These are phyloP conservation scores for Aureobasidium musti DNA, from an alignment of 2,329 filamentous ascomycete species.

Conservation along the genomic window DNA sequence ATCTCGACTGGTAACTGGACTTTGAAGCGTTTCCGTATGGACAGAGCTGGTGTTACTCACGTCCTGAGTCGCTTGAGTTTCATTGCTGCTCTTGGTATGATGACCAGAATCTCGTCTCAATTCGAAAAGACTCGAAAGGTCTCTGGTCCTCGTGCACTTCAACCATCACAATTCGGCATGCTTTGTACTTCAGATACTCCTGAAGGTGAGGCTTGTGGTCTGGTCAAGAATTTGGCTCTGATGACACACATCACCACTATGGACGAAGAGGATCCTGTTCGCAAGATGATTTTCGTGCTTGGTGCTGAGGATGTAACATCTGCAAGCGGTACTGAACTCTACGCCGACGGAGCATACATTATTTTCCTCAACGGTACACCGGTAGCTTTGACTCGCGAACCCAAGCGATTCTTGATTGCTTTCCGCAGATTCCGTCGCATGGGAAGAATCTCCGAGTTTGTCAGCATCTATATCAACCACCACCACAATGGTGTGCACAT, in stretches of 20 bases:
- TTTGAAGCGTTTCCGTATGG: constrained; percentile 98
- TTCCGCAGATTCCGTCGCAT: constrained; percentile 86
- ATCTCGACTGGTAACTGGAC: constrained; percentile 99
- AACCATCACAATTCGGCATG: constrained; percentile 98
- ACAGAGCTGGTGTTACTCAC: constrained; percentile 93
- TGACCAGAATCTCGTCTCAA: constrained; percentile 97
- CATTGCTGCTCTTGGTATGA: constrained; percentile 96
- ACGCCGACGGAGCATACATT: constrained; percentile 78
- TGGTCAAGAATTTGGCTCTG: constrained; percentile 95
- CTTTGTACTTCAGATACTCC: constrained; percentile 95
- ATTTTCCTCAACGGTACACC: constrained; percentile 97
- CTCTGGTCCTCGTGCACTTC: constrained; percentile 88
- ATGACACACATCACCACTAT: constrained; percentile 99
- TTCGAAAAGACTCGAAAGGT: constrained; percentile 99
- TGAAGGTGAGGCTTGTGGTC: constrained; percentile 95
- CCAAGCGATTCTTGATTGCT: constrained; percentile 79
- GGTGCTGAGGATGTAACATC: constrained; percentile 81
- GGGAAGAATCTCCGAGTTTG: constrained; percentile 92
- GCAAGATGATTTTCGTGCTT: constrained; percentile 80
- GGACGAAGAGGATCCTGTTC: constrained; percentile 87
- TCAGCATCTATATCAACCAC: constrained; percentile 93
- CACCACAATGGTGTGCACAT: constrained; percentile 92
- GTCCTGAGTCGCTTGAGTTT: constrained; percentile 94
- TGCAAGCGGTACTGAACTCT: constrained; percentile 82
- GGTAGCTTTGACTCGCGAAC: constrained; percentile 79